Evolutionary conservation across 75 land plant genomes (phyloP).

Genomic region (Picea sitchensis): DNA sequence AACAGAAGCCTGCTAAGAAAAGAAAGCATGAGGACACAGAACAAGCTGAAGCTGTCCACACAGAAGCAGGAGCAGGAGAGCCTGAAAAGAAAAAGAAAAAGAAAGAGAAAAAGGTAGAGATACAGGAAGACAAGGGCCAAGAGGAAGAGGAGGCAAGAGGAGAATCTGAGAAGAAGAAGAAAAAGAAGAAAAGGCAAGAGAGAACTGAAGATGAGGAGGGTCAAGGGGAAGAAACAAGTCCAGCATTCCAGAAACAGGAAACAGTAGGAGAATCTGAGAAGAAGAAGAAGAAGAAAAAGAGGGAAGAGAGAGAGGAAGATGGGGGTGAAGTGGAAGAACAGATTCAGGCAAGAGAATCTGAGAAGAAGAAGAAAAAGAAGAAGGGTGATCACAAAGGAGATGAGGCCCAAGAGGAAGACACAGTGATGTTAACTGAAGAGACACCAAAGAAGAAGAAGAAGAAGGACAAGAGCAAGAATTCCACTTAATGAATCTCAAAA

Average conservation of each 20-base stretch:
- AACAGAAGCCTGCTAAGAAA: conserved; percentile 15
- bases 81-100: conserved; percentile 10
- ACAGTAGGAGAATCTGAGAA: conserved; percentile 18
- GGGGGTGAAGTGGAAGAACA: conserved; percentile 17
- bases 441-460: conserved; percentile 50
- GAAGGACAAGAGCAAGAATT: conserved; percentile 17
- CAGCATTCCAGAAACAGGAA: background rate
- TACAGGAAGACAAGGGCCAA: conserved; percentile 12
- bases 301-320: conserved; percentile 1
- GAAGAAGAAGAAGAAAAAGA: conserved; percentile 33
- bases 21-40: conserved; percentile 27
- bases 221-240: conserved; percentile 4
- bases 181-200: conserved; percentile 26
- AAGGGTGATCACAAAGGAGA: conserved; percentile 16
- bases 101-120: conserved; percentile 40
- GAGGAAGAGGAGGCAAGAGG: conserved; percentile 17
- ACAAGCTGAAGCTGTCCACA: background rate
- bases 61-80: conserved; percentile 8
- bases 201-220: conserved; percentile 14
- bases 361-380: conserved; percentile 7
- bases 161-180: conserved; percentile 20
- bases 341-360: conserved; percentile 22
- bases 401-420: conserved; percentile 27
- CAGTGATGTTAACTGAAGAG: conserved; percentile 14
- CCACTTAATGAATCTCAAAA: too few relatives aligned